A percentile compares a stretch with the other conserved stretches of the same genome.
phyloP scores from a whole-genome alignment of 345 rosid genomes.

The Eucalyptus paniculata region DNA sequence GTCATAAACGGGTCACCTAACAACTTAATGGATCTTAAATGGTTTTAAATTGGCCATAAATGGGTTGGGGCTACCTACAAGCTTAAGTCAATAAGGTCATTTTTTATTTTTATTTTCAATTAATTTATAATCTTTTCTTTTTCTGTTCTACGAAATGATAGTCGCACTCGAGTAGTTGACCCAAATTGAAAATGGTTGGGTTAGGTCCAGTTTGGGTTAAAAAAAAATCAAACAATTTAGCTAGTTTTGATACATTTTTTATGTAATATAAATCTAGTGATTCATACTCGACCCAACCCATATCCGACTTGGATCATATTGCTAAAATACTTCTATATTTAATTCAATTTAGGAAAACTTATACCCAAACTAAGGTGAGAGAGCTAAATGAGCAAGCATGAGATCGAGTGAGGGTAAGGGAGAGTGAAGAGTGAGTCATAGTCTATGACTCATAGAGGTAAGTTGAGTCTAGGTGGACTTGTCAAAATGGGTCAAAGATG shows the following conservation, averaged over 20 bases:
- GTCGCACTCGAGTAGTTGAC: no score
- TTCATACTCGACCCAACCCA: fast-evolving
- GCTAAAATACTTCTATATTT: neutral
- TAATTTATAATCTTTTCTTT: no score
- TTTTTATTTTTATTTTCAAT: no score
- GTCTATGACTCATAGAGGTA: no score
- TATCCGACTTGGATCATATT: fast-evolving
- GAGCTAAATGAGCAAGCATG: neutral
- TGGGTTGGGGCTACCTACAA: no score
- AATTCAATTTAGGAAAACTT: neutral
- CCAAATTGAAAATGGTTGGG: no score
- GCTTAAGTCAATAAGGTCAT: no score
- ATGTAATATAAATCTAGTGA: neutral
- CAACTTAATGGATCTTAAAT: no score
- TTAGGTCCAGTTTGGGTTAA: neutral
- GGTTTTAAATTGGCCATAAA: no score
- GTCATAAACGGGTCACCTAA: no score
- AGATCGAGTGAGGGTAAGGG: neutral
- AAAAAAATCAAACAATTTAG: neutral
- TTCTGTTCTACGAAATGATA: fast-evolving
- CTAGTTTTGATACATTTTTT: neutral
- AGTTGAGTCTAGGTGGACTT: neutral
- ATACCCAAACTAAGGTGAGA: neutral
- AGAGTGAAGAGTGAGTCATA: neutral
- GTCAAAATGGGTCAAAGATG: neutral